Conservation (phyloP, 257 asterid genomes). For the Lantana camara region DNA sequence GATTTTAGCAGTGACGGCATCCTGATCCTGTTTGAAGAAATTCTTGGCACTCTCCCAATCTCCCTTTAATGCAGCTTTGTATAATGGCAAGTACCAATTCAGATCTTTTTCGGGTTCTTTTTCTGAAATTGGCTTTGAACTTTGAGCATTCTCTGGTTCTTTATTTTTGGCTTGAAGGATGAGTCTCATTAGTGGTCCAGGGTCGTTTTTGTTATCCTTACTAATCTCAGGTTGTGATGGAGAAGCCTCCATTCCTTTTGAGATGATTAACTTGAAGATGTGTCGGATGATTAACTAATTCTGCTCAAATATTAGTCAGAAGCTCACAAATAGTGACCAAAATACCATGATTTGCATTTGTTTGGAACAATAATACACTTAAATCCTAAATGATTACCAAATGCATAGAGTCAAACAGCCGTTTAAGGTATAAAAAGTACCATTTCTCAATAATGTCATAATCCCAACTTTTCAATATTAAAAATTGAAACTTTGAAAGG, state of each 20-base stretch:
- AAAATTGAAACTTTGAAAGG: neutral
- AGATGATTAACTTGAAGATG: neutral
- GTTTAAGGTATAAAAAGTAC: too few species aligned
- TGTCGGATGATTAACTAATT: neutral
- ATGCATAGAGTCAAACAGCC: neutral
- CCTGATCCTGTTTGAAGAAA: constrained; percentile 39
- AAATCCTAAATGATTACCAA: neutral
- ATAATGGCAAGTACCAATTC: constrained; percentile 41
- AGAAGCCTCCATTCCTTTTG: constrained; percentile 29
- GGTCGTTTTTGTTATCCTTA: constrained; percentile 17
- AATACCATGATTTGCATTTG: too few species aligned
- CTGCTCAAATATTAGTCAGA: neutral
- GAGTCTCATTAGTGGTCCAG: constrained; percentile 36
- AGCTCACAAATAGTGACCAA: neutral
- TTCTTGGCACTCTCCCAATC: constrained; percentile 42
- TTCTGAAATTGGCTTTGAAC: constrained; percentile 8
- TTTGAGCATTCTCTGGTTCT: constrained; percentile 30
- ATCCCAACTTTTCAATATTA: neutral
- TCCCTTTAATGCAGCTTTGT: constrained; percentile 43
- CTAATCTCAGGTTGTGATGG: constrained; percentile 23
- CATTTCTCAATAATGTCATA: too few species aligned
- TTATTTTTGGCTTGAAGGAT: constrained; percentile 27
- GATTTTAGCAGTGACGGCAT: constrained; percentile 42
- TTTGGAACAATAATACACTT: too few species aligned
- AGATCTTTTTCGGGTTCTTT: constrained; percentile 41